phyloP scores from a whole-genome alignment of 495 filamentous ascomycete species.

The Penicillium steckii region DNA sequence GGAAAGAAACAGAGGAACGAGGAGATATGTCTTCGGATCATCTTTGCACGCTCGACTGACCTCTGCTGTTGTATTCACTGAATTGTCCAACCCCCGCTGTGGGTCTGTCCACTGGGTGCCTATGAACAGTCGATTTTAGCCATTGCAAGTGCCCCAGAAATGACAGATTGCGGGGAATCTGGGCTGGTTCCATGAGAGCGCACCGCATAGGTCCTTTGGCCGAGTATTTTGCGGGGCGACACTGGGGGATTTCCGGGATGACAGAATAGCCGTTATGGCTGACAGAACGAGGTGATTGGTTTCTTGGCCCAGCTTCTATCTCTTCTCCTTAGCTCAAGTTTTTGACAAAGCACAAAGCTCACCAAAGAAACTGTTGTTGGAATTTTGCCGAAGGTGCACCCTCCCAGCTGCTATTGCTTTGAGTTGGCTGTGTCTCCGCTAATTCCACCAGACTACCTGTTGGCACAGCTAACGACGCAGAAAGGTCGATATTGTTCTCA shows the following conservation, averaged over 20 bases:
- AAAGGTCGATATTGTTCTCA: neutral
- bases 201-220: neutral
- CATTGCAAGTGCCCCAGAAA: neutral
- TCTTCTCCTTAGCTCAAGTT: too few species aligned
- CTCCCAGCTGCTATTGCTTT: conserved; percentile 27
- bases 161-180: neutral
- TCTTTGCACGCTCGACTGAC: neutral
- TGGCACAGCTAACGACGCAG: neutral
- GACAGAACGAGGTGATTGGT: too few species aligned
- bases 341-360: too few species aligned
- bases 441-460: neutral
- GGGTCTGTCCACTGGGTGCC: conserved; percentile 6
- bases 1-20: too few species aligned
- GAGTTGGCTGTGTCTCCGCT: neutral
- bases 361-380: conserved; percentile 41
- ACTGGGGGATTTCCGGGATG: conserved; percentile 13
- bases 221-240: conserved; percentile 5
- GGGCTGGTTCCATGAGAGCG: neutral
- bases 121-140: neutral
- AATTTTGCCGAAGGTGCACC: conserved; percentile 36
- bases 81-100: conserved; percentile 7
- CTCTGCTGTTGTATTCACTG: neutral
- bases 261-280: neutral
- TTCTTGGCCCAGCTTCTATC: too few species aligned
- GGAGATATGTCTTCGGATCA: too few species aligned